These are phyloP conservation scores for Arabis alpina DNA, from an alignment of 345 rosid species.

Conservation along the genomic window DNA sequence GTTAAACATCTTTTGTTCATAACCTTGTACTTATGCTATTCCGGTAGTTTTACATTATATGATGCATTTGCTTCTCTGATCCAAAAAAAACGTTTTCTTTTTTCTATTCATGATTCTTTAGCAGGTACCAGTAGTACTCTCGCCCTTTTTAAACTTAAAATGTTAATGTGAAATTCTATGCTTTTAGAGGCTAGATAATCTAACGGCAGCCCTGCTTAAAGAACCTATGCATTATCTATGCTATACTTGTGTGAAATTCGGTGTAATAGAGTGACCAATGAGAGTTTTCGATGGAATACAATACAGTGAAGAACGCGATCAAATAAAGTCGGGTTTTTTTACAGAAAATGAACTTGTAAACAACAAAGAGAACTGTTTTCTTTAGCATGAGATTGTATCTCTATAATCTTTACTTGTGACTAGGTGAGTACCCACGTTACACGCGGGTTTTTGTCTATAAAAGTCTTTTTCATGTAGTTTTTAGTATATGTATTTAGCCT, in stretches of 20 bases:
- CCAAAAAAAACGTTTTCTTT: not conserved
- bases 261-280: not conserved
- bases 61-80: constrained; percentile 28
- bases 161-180: constrained; percentile 5
- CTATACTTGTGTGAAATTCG: not conserved
- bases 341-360: too few relatives aligned
- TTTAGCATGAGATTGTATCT: too few relatives aligned
- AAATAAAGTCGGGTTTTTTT: not conserved
- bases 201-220: not conserved
- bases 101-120: not conserved
- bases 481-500: too few relatives aligned
- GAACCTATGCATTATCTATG: not conserved
- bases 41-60: not conserved
- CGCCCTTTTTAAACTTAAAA: not conserved
- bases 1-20: constrained; percentile 23
- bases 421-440: too few relatives aligned
- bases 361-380: too few relatives aligned
- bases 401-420: too few relatives aligned
- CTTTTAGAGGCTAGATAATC: constrained; percentile 6
- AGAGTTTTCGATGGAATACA: not conserved
- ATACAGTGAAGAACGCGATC: not conserved
- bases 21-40: constrained; percentile 7
- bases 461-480: too few relatives aligned
- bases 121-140: not conserved
- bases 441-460: too few relatives aligned